Base-by-base conservation (phyloP, 1,284 basidiomycete species). In the Ganoderma resinaceum region DNA sequence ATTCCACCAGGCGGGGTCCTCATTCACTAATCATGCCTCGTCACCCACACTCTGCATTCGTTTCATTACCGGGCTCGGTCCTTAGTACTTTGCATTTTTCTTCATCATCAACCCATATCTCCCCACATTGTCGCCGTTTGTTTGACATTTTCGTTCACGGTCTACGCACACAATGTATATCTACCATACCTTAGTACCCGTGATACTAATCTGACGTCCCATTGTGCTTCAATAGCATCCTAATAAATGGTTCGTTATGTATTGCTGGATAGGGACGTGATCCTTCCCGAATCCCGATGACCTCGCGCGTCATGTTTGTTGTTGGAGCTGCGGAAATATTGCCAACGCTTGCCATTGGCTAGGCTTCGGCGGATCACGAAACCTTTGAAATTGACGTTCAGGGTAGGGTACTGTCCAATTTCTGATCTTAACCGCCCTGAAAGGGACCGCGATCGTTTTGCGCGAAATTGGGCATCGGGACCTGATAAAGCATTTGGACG, bases 141-240 rank as follows among this genome's bases (percentile, higher is more conserved):
- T 60, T 70, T 66, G 68, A 68, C 70, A 67, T 60, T 70, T 64
- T 60, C 66, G 37, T 69, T 70, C 68, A 69, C 72, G 71, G 69
- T 70, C 68, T 53, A 53, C 37, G 69, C 68, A 73, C 63, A 70
- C 67, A 68, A 68, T 76, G 75, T 76, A 76, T 62, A 74, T 72
- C 72, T 74, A 74, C 70, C 71, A 73, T 76, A 76, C 70, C 69
- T 70, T 76, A 75, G 63, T 69, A 72, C 66, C 66, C 69, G 71
- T 68, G 70, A 71, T 71, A 74, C 70, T 73, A 76, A 73, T 74
- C 63, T 68, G 68, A 70, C 68, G 66, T 70, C 69, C 68, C 72
- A 73, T 70, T 66, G 66, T 75, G 68, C 66, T 67, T 62, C 61
- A 40, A 23, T 65, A 69, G 72, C 74, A 72, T 73, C 60, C 64